A percentile compares a stretch with the other conserved stretches of the same genome.
Evolutionary conservation across 1,284 basidiomycete genomes (phyloP).

Genomic region (Moesziomyces sp.): DNA sequence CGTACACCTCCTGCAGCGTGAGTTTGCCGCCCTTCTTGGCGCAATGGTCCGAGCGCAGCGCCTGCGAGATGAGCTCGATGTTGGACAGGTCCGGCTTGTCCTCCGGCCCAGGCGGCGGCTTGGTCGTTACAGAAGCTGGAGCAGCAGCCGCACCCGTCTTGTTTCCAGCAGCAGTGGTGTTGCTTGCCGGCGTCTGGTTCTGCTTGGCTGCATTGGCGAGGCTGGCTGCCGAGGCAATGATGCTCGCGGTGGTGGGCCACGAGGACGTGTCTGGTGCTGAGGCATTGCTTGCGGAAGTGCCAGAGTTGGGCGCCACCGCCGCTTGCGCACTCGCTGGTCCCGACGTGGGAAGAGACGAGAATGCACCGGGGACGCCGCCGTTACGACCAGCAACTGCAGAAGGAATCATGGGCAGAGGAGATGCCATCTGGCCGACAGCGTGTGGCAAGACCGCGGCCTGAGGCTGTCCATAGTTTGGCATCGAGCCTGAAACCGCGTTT

Average conservation of each 20-base stretch:
- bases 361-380: conserved; percentile 1
- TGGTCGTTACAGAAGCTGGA: conserved; percentile 14
- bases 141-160: conserved; percentile 1
- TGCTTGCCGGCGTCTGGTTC: conserved; percentile 11
- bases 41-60: conserved; percentile 55
- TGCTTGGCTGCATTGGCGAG: conserved; percentile 40
- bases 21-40: conserved; percentile 77
- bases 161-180: conserved; percentile 2
- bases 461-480: conserved; percentile 28
- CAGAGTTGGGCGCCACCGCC: conserved; percentile 10
- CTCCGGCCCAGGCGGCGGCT: conserved; percentile 44
- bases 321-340: conserved; percentile 11
- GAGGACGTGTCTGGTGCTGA: conserved; percentile 27
- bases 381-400: conserved; percentile 21
- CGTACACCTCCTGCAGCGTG: conserved; percentile 89
- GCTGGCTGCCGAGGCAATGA: conserved; percentile 45
- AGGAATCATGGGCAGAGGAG: conserved; percentile 30
- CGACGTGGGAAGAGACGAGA: conserved; percentile 10
- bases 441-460: conserved; percentile 14
- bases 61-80: conserved; percentile 61
- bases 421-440: conserved; percentile 26
- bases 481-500: conserved; percentile 37
- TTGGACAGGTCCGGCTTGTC: conserved; percentile 63
- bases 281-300: conserved; percentile 3
- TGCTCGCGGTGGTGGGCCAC: conserved; percentile 41